Evolutionary conservation across 2,329 filamentous ascomycete species (phyloP), one percentile per base, ranked within the genome.

Genomic region (Aureobasidium lini): DNA sequence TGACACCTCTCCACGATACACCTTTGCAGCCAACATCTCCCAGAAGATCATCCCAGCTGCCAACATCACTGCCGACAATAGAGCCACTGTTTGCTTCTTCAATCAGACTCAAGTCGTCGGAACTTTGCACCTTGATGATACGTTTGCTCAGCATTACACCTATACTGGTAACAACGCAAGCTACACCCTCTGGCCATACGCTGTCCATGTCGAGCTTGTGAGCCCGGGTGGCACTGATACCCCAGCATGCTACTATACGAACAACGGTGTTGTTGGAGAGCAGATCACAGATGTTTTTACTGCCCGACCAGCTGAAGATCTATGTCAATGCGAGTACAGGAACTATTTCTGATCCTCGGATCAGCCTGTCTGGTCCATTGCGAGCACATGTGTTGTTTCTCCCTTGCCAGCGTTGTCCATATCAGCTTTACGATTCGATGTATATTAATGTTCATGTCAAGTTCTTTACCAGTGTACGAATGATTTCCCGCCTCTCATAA

Each of bases 51-150:
- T 77, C 2, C 80, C 84, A 4, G 71, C 71, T 1, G 70, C 71
- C 6, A 69, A 73, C 23, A 65, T 83, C 3, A 76, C 77, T 0
- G 64, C 69, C n/a, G 66, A 73, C 49, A 78, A 77, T 62, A 70
- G 73, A 13, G 75, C 76, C 2, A 75, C 80, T 1, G 77, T 76
- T 43, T 89, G 86, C 71, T 81, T 76, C 61, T 89, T 81, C 71
- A 78, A 79, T 58, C 70, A 74, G 32, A 86, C 84, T 0, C 74
- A 71, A 1, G 76, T 88, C 62, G 72, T 78, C 29, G 85, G 78
- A 0, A 81, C 77, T 3, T 70, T 89, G 1, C 88, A 86, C 73
- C 72, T 62, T 53, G 66, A 60, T 62, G 43, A 39, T 62, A 34
- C 61, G 2, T 60, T 60, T 61, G 47, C 53, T 49, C 36, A 59